Conservation (phyloP, 345 rosid genomes). For the Tarenaya hassleriana region DNA sequence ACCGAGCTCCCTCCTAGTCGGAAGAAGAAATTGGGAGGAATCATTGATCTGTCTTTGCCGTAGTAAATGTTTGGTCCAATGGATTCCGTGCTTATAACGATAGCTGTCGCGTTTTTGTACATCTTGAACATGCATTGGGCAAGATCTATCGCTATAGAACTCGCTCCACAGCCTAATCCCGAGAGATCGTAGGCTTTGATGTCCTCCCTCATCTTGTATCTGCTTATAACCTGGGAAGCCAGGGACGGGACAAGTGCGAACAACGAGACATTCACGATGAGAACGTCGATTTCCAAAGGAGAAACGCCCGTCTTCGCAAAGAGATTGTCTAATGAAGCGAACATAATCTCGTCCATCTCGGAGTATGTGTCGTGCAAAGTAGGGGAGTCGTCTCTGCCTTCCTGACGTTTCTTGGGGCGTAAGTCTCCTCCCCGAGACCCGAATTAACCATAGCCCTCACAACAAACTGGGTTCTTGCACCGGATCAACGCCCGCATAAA, state of each 20-base stretch:
- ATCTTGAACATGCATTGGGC: constrained; percentile 56
- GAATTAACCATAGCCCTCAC: constrained; percentile 63
- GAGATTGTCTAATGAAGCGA: constrained; percentile 52
- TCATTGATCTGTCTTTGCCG: constrained; percentile 82
- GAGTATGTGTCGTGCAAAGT: constrained; percentile 44
- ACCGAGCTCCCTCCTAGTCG: constrained; percentile 78
- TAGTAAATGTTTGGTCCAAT: constrained; percentile 79
- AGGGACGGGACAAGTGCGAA: constrained; percentile 53
- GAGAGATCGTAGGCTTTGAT: constrained; percentile 60
- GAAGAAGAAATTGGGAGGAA: constrained; percentile 73
- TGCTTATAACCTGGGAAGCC: constrained; percentile 58
- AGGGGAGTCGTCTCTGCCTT: constrained; percentile 56
- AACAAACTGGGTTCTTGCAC: no score
- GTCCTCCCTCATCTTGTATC: constrained; percentile 69
- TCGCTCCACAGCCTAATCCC: constrained; percentile 95
- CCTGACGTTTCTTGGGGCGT: constrained; percentile 52
- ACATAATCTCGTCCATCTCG: constrained; percentile 87
- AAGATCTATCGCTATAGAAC: constrained; percentile 62
- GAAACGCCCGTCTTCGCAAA: constrained; percentile 56
- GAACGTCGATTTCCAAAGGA: constrained; percentile 58
- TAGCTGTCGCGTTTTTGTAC: constrained; percentile 43
- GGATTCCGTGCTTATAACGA: constrained; percentile 69
- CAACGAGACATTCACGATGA: constrained; percentile 84
- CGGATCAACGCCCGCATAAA: no score
- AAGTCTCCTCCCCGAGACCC: constrained; percentile 64